These are phyloP conservation scores for Phytophthora quininea DNA, from an alignment of 352 stramenopile genomes.

Conservation along the genomic window DNA sequence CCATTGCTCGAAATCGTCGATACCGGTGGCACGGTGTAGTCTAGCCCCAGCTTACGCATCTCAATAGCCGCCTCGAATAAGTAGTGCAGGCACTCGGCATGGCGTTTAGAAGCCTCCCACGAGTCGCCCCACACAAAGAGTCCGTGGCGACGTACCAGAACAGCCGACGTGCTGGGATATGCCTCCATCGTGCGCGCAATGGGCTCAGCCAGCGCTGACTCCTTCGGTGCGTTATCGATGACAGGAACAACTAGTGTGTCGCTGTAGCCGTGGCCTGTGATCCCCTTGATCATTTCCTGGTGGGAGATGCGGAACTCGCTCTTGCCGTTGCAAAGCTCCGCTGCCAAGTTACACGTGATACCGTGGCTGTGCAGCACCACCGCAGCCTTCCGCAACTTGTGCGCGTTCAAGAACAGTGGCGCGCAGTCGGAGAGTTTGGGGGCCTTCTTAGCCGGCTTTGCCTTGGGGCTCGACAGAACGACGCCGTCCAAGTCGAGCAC, in stretches of 20 bases:
- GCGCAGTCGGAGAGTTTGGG: conserved; percentile 94
- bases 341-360: conserved; percentile 89
- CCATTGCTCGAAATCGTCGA: conserved; percentile 48
- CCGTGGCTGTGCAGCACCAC: conserved; percentile 85
- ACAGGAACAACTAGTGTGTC: conserved; percentile 95
- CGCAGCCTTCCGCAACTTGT: conserved; percentile 80
- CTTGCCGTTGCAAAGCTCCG: conserved; percentile 86
- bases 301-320: conserved; percentile 92
- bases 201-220: conserved; percentile 92
- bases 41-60: conserved; percentile 89
- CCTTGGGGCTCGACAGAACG: conserved; percentile 69
- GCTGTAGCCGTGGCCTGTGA: conserved; percentile 91
- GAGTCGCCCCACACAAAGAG: conserved; percentile 96
- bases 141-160: conserved; percentile 95
- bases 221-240: conserved; percentile 95
- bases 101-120: conserved; percentile 96
- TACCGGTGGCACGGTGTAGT: conserved; percentile 59
- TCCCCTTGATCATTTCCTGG: conserved; percentile 98
- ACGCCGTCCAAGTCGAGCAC: conserved; percentile 89
- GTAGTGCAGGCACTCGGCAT: conserved; percentile 97
- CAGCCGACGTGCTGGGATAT: conserved; percentile 90
- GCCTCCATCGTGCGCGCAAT: conserved; percentile 82
- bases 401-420: conserved; percentile 94
- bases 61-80: conserved; percentile 92
- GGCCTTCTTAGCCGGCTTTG: conserved; percentile 46